Evolutionary conservation across 176 grass and related monocot species (phyloP).

Genomic region (Secale cereale): DNA sequence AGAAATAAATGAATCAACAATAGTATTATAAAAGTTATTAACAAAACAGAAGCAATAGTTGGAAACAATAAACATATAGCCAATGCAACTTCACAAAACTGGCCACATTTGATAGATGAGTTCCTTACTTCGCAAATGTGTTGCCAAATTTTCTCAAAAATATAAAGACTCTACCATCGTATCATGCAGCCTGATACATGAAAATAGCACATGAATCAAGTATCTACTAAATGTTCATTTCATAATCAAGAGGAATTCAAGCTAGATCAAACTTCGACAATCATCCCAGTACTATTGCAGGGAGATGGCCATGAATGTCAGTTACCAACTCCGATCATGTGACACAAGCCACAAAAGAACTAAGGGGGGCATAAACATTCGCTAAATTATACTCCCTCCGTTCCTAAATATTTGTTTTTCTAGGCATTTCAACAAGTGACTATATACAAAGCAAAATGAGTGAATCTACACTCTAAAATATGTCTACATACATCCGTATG

Average conservation of each 20-base stretch:
- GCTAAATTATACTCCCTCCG: neutral
- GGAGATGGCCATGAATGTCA: neutral
- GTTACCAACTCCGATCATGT: neutral
- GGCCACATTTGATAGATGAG: neutral
- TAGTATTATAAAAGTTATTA: slow-evolving; percentile 1
- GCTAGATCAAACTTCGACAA: neutral
- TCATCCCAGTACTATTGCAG: neutral
- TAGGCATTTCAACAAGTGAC: too few relatives aligned
- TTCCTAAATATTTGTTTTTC: too few relatives aligned
- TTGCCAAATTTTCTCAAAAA: neutral
- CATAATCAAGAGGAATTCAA: neutral
- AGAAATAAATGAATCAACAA: slow-evolving; percentile 15
- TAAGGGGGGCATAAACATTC: neutral
- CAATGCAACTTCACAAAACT: neutral
- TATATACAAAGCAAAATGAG: too few relatives aligned
- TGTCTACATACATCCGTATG: too few relatives aligned
- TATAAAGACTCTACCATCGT: neutral
- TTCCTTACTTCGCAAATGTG: neutral
- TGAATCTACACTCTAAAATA: too few relatives aligned
- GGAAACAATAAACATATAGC: neutral
- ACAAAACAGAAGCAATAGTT: slow-evolving; percentile 1
- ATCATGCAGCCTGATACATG: neutral
- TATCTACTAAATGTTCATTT: neutral
- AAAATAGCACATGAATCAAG: neutral
- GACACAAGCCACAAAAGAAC: neutral